Evolutionary conservation across 257 asterid species (phyloP), one percentile per base, ranked within the genome.

Genomic region (Mentha longifolia): DNA sequence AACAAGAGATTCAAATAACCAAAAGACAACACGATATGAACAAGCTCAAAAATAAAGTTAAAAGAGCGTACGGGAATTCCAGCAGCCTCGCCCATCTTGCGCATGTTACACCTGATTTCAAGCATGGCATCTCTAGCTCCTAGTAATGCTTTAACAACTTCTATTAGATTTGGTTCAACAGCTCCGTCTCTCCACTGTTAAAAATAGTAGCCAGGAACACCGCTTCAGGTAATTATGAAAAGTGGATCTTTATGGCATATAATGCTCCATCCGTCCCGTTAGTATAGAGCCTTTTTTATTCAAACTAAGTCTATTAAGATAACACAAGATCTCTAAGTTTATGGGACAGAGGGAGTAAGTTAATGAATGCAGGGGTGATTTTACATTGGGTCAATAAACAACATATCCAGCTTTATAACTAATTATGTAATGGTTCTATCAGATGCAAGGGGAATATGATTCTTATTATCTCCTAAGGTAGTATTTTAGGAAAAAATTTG

Each of bases 51-150:
- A 6, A 13, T 0, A 25, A 31, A 31, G 62, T 10, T 41, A 41
- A 67, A 64, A 81, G 51, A 76, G 71, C 94, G 1, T 79, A 95
- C 99, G 42, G 99, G 97, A 45, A 95, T 88, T 75, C 98, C 93
- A 3, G 98, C 96, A 66, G 97, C 96, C 83, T 87, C 89, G 7
- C 99, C 99, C 98, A 95, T 92, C 79, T 70, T 83, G 75, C 90
- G 86, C 99, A 89, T 89, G 81, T 84, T 87, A 79, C 14, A 60
- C 83, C 99, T 86, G 87, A 95, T 95, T 33, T 17, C 78, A 49
- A 95, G 92, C 97, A 92, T 92, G 60, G 95, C 89, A 65, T 89
- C 94, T 77, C 95, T 80, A 72, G 96, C 96, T 77, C 97, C 99
- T 77, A 92, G 73, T 57, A 92, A 84, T 80, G 89, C 97, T 73